Conservation (phyloP, 495 filamentous ascomycete genomes). For the Penicillium silybi region DNA sequence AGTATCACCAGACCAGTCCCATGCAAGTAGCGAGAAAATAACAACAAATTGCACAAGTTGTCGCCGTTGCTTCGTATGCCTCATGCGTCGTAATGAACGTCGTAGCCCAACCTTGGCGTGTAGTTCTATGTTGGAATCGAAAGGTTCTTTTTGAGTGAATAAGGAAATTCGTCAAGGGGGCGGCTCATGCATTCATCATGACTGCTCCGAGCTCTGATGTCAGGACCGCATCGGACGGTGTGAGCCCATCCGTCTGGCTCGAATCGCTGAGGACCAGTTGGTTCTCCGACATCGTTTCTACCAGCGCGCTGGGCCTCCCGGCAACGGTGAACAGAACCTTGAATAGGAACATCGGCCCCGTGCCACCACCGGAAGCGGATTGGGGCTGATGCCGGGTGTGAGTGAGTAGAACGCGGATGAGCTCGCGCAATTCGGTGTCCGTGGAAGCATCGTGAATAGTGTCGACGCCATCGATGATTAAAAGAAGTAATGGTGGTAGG, state of each 20-base stretch:
- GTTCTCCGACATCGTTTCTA: slow-evolving; percentile 39
- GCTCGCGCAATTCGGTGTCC: slow-evolving; percentile 30
- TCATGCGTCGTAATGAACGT: slow-evolving; percentile 21
- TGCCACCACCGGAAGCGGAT: slow-evolving; percentile 17
- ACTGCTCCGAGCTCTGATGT: slow-evolving; percentile 32
- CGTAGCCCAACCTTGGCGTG: slow-evolving; percentile 1
- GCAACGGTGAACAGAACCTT: slow-evolving; percentile 43
- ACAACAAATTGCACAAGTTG: slow-evolving; percentile 8
- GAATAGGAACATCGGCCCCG: slow-evolving; percentile 31
- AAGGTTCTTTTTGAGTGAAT: slow-evolving; percentile 7
- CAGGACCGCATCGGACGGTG: slow-evolving; percentile 21
- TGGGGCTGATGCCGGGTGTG: slow-evolving; percentile 34
- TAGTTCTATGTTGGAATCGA: slow-evolving; percentile 13
- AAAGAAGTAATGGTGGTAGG: slow-evolving; percentile 41
- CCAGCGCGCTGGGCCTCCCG: slow-evolving; percentile 32
- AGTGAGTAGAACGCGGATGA: slow-evolving; percentile 34
- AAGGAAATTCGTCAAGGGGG: slow-evolving; percentile 20
- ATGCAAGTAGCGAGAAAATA: slow-evolving; percentile 4
- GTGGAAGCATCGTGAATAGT: slow-evolving; percentile 36
- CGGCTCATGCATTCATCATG: slow-evolving; percentile 39
- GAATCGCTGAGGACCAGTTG: slow-evolving; percentile 31
- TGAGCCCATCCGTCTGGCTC: slow-evolving; percentile 17
- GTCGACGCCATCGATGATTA: slow-evolving; percentile 42
- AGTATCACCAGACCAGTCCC: slow-evolving; percentile 7
- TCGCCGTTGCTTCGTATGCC: slow-evolving; percentile 17